These are phyloP conservation scores for Solanum chacoense DNA, from an alignment of 305 asterid species.

Conservation along the genomic window DNA sequence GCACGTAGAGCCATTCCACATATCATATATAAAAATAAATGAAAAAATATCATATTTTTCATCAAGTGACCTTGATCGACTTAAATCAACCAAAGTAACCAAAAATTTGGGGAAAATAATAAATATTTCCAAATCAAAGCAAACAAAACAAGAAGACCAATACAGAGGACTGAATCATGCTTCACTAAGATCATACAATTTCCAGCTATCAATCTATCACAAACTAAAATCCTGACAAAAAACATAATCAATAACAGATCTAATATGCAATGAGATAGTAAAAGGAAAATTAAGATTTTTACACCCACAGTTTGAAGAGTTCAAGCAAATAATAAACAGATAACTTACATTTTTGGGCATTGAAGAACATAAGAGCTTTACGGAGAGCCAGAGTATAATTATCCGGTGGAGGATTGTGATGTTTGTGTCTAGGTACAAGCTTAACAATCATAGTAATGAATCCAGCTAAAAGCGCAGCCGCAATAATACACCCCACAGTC, in stretches of 20 bases:
- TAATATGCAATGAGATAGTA: neutral
- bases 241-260: neutral
- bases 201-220: neutral
- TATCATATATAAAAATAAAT: neutral
- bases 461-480: conserved; percentile 63
- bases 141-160: neutral
- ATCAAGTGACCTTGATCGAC: neutral
- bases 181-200: neutral
- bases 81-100: neutral
- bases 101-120: neutral
- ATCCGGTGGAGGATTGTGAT: conserved; percentile 70
- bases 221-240: neutral
- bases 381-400: conserved; percentile 75
- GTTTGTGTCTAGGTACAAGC: conserved; percentile 75
- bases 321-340: neutral
- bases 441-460: conserved; percentile 60
- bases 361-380: conserved; percentile 88
- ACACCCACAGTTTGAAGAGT: neutral
- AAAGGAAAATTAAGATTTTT: neutral
- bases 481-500: conserved; percentile 65
- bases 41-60: neutral
- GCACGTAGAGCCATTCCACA: neutral
- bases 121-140: neutral
- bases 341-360: conserved; percentile 78
- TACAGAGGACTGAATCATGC: neutral